Percentiles rank a stretch among this genome's conserved stretches.
phyloP scores from a whole-genome alignment of 139 green algal genomes.

The Edaphochlamys debaryana region DNA sequence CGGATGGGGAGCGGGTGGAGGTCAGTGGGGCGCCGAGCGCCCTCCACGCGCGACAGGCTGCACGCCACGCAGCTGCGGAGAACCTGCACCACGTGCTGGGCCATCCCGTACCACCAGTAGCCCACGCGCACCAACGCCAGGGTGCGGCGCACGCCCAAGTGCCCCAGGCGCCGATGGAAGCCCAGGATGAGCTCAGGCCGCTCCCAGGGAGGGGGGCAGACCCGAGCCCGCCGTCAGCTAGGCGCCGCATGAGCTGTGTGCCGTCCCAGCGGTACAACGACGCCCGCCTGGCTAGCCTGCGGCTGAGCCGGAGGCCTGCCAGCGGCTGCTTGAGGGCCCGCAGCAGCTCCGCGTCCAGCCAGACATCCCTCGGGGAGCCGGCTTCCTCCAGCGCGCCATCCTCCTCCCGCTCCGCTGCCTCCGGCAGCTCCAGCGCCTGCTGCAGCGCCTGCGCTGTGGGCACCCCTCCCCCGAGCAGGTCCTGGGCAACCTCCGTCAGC shows the following conservation, averaged over 20 bases:
- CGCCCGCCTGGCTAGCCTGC: not conserved
- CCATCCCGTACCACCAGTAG: conserved; percentile 27
- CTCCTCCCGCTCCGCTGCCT: not conserved
- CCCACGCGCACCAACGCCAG: not conserved
- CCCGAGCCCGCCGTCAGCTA: not conserved
- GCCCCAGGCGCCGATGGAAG: not conserved
- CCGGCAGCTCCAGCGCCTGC: not conserved
- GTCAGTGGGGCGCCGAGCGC: not conserved
- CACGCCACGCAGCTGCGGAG: not conserved
- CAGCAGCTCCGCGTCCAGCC: not conserved
- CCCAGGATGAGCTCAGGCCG: not conserved
- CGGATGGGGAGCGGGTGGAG: conserved; percentile 28
- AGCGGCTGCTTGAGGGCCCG: not conserved
- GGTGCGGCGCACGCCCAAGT: conserved; percentile 18
- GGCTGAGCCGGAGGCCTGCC: not conserved
- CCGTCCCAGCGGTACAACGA: not conserved
- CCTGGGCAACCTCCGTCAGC: not conserved
- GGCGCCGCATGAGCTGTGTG: not conserved
- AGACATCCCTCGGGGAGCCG: not conserved
- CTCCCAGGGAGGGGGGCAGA: not conserved
- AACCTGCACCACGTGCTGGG: not conserved
- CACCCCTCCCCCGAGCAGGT: no score
- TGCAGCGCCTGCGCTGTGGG: no score
- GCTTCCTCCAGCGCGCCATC: not conserved
- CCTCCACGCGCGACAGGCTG: not conserved